phyloP scores from a whole-genome alignment of 441 rosid species.

The Mallotus repandus region DNA sequence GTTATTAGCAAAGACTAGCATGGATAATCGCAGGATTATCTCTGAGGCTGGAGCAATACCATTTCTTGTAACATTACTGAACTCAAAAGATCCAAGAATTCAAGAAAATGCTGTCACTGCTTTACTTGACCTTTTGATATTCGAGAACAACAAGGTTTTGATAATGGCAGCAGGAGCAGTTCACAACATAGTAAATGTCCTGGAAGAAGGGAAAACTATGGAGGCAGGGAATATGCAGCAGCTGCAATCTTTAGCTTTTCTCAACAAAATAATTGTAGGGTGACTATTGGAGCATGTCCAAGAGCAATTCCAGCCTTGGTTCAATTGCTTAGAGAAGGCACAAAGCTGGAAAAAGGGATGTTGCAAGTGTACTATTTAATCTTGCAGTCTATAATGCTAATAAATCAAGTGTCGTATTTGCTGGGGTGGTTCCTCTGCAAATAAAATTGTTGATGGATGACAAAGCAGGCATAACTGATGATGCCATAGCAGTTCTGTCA shows the following conservation, averaged over 20 bases:
- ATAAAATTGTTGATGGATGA: conserved; percentile 58
- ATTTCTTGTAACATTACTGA: conserved; percentile 50
- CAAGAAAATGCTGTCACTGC: conserved; percentile 75
- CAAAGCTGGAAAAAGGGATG: conserved; percentile 55
- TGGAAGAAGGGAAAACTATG: conserved; percentile 61
- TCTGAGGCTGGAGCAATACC: conserved; percentile 73
- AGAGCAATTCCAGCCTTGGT: conserved; percentile 53
- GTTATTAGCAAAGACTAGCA: conserved; percentile 62
- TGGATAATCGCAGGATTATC: conserved; percentile 62
- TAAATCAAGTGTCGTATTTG: conserved; percentile 37
- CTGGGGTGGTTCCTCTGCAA: conserved; percentile 55
- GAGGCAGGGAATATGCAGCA: conserved; percentile 75
- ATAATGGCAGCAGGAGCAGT: conserved; percentile 73
- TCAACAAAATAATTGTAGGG: conserved; percentile 52
- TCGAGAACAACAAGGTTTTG: conserved; percentile 58
- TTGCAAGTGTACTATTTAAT: conserved; percentile 54
- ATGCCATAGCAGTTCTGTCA: conserved; percentile 50
- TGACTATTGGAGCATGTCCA: conserved; percentile 44
- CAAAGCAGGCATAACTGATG: conserved; percentile 68
- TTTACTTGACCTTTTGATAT: conserved; percentile 62
- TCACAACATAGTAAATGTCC: conserved; percentile 47
- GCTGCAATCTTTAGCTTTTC: conserved; percentile 67
- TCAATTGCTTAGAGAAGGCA: conserved; percentile 53
- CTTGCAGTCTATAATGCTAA: conserved; percentile 50
- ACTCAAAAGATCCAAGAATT: conserved; percentile 49